Evolutionary conservation across 2,329 filamentous ascomycete genomes (phyloP), one percentile per base, ranked within the genome.

Genomic region (Aspergillus pseudoglaucus): DNA sequence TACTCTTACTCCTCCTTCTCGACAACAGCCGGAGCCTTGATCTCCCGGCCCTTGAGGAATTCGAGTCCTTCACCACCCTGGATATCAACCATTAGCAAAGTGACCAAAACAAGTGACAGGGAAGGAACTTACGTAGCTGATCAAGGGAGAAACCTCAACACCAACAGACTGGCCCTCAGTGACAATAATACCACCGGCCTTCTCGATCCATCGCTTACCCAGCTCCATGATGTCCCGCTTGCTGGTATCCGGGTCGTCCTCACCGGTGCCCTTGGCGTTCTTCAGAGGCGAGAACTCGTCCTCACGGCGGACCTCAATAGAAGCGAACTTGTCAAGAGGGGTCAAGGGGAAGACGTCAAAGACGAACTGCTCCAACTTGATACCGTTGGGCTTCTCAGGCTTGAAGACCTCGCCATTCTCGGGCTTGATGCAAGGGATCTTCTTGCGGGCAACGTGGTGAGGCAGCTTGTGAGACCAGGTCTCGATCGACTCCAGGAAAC

Each of bases 281-380:
- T 98, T 98, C 57, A 98, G 76, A 4, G 93, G 93, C 23, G 90
- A 96, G 75, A 98, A 98, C 73, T 98, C 93, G 59, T 98, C 93
- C 75, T 96, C 90, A 52, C 93, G 88, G 70, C 84, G 88, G 45
- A 98, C 93, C 73, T 98, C 93, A 74, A 97, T 85, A 71, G 85
- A 95, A 20, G 90, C 93, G 64, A 98, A 98, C 73, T 94, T 90
- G 57, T 84, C 79, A 54, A 98, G 82, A 15, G 84, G 75, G 45
- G 95, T 77, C 76, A 91, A 80, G 52, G 91, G 90, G 79, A 98
- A 98, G 64, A 95, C 93, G 67, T 98, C 93, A 66, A 98, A 98
- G 52, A 98, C 90, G 62, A 97, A 98, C 72, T 97, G 93, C 79
- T 98, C 93, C 35, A 98, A 82, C 79, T 98, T 98, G 80, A 98